Evolutionary conservation across 1,284 basidiomycete genomes (phyloP).

Genomic region (Cryptococcus sp.): DNA sequence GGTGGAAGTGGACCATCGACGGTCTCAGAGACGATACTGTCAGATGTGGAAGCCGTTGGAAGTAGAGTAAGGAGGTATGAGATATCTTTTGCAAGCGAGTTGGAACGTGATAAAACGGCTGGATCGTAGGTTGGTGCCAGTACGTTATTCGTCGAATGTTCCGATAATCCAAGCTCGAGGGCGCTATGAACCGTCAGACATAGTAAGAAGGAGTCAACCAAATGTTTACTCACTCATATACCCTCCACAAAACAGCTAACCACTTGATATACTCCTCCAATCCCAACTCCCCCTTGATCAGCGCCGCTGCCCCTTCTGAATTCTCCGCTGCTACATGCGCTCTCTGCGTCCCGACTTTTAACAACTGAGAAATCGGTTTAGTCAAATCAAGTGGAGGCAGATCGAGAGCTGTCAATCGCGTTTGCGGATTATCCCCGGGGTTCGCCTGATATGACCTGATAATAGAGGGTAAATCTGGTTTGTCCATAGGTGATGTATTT

Average conservation of each 20-base stretch:
- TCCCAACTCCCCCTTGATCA: slow-evolving; percentile 60
- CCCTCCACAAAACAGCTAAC: slow-evolving; percentile 69
- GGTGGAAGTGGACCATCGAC: slow-evolving; percentile 55
- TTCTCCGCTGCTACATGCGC: slow-evolving; percentile 62
- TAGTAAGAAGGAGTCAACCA: neutral
- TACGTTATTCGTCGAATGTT: slow-evolving; percentile 59
- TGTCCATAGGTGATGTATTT: slow-evolving; percentile 12
- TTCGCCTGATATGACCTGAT: neutral
- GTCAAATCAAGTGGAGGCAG: slow-evolving; percentile 39
- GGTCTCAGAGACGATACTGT: slow-evolving; percentile 43
- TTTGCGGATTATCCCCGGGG: neutral
- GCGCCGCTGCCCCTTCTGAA: slow-evolving; percentile 58
- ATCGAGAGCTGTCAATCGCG: slow-evolving; percentile 18
- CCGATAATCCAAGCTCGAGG: slow-evolving; percentile 62
- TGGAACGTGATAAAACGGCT: slow-evolving; percentile 59
- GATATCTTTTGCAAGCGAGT: slow-evolving; percentile 62
- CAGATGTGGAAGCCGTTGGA: slow-evolving; percentile 10
- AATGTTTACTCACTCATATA: slow-evolving; percentile 62
- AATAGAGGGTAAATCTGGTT: neutral
- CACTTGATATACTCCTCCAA: slow-evolving; percentile 65
- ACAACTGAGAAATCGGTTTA: slow-evolving; percentile 45
- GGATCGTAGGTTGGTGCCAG: slow-evolving; percentile 69
- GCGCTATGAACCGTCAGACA: slow-evolving; percentile 47
- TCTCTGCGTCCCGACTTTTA: slow-evolving; percentile 58
- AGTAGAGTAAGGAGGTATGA: slow-evolving; percentile 55